Evolutionary conservation across 768 basidiomycete genomes (phyloP), one percentile per base, ranked within the genome.

Genomic region (Symmetrospora coprosmae): DNA sequence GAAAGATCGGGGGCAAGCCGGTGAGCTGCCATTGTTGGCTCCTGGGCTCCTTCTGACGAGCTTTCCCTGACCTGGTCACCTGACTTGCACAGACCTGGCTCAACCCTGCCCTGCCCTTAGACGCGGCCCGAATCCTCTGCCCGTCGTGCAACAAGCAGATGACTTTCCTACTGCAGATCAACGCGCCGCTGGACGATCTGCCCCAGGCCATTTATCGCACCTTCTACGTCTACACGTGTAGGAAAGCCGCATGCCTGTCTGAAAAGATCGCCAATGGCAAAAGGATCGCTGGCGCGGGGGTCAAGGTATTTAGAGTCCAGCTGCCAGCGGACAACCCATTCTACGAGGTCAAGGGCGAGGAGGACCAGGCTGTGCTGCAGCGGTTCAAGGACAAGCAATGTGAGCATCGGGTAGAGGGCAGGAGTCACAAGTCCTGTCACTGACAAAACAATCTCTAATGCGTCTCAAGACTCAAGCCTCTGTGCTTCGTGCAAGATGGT

Each of bases 201-300:
- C 64, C 63, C n/a, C 60, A 65, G 34, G 65, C 67, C 13, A 51
- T 60, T 6, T 64, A 64, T 14, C 51, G 67, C 3, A 61, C 65
- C 1, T 62, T 68, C 21, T 68, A 66, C 64, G 55, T 68, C 25
- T 68, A 49, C 27, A 60, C 62, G 11, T 68, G 67, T 43, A 59
- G 63, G 9, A 19, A 17, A 30, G 27, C 13, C 0, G 38, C 34
- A 0, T 68, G 67, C 33, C 41, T 61, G 33, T 35, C 59, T 16
- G 53, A 35, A 33, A 58, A 47, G 16, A 37, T 37, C 25, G 7
- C 46, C 11, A n/a, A n/a, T n/a, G n/a, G 30, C 37, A 28, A 37
- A n/a, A 38, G 35, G 11, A 34, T 25, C n/a, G 31, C 30, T 47
- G 17, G 19, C 17, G 31, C 59, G 38, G 59, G n/a, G 3, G 40